Evolutionary conservation across 441 rosid species (phyloP), one percentile per base, ranked within the genome.

Genomic region (Adansonia rubrostipa): DNA sequence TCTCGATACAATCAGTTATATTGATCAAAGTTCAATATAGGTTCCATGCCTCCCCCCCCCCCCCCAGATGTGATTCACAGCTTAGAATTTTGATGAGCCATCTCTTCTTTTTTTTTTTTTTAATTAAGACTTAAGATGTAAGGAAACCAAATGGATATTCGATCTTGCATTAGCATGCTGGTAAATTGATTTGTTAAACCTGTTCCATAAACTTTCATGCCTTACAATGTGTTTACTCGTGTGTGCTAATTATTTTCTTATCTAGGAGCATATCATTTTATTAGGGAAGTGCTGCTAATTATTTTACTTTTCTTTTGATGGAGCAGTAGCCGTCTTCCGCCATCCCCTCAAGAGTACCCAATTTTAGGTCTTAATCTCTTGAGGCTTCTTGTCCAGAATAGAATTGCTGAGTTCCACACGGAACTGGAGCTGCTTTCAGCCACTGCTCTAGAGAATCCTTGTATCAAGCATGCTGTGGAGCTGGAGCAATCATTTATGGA

Each of bases 401-500:
- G 98, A 83, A 96, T 96, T 85, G 99, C 97, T 58, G 99, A 96
- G 73, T 96, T 94, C 86, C 99, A 94, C 69, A 93, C 99, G 0
- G 99, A 94, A 70, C 91, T 94, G 76, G 98, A 96, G 64, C 79
- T 96, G 79, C 96, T 96, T 51, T 86, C 99, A 0, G 83, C 96
- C 1, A 75, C 88, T 82, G 94, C 99, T 24, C 74, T 93, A 84
- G 98, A 94, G 77, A 91, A 92, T 79, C 89, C 94, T 81, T 92
- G 98, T 86, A 93, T 96, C 87, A 88, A 89, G 80, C 96, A 96
- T 78, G 99, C 98, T 0, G 98, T 96, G 33, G 98, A 96, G 90
- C 85, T 96, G 87, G 99, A 96, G 93, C 99, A 96, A 79, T 96
- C 99, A 0, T 96, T 94, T 86, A 96, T 96, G 99, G 98, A 96